A percentile compares a stretch with the other conserved stretches of the same genome.
phyloP scores from a whole-genome alignment of 2,329 filamentous ascomycete genomes.

The Pseudogymnoascus sp. region DNA sequence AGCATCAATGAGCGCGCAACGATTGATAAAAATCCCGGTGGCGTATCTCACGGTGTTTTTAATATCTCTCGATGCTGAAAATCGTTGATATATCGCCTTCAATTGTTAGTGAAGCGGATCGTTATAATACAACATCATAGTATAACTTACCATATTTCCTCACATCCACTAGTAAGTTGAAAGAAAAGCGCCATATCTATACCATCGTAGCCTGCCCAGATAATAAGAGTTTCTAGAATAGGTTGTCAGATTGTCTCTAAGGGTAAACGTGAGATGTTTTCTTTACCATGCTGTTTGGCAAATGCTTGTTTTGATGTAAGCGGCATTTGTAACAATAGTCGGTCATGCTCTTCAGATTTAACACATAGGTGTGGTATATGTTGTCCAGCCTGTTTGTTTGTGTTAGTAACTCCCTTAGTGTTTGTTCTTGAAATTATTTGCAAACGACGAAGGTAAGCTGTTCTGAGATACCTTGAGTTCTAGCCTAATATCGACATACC shows the following conservation, averaged over 20 bases:
- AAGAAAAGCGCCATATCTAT: not conserved
- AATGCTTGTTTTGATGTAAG: not conserved
- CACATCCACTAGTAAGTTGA: not conserved
- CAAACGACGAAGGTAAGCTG: not conserved
- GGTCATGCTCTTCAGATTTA: not conserved
- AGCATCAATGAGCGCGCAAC: too few relatives aligned
- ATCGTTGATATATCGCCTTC: not conserved
- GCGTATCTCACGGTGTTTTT: too few relatives aligned
- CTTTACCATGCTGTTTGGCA: not conserved
- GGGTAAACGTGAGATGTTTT: not conserved
- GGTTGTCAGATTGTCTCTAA: not conserved
- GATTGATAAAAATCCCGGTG: too few relatives aligned
- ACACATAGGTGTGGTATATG: not conserved
- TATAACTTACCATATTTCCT: not conserved
- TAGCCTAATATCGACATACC: not conserved
- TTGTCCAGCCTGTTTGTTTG: not conserved
- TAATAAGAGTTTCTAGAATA: not conserved
- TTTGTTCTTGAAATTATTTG: not conserved
- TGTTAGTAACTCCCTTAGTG: not conserved
- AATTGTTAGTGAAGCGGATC: not conserved
- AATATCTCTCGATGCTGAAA: not conserved
- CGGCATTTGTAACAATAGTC: not conserved
- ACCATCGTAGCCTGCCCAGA: not conserved
- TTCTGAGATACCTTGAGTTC: not conserved
- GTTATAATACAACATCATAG: not conserved